Conservation (phyloP, 2,329 filamentous ascomycete species). For the Fusarium euwallaceae region DNA sequence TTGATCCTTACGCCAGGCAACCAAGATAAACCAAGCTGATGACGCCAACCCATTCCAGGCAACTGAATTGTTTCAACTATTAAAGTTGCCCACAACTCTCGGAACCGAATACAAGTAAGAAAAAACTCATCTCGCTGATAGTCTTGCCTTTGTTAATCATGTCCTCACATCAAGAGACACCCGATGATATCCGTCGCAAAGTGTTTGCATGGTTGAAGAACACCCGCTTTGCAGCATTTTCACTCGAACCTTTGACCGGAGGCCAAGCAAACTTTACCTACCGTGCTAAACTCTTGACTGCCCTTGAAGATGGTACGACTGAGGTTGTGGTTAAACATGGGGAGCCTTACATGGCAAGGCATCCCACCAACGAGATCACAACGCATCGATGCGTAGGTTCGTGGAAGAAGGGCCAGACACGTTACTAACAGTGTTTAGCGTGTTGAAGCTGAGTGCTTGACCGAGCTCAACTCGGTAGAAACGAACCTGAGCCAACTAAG, state of each 20-base stretch:
- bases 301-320: not conserved
- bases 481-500: accelerated
- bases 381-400: conserved; percentile 3
- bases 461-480: not conserved
- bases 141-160: not conserved
- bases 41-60: not conserved
- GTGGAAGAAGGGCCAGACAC: not conserved
- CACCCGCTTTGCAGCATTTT: not conserved
- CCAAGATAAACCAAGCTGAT: not conserved
- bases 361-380: not conserved
- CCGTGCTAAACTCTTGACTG: not conserved
- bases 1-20: not conserved
- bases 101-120: not conserved
- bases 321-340: conserved; percentile 11
- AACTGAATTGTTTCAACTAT: not conserved
- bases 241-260: not conserved
- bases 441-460: not conserved
- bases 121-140: not conserved
- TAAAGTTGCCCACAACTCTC: not conserved
- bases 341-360: conserved; percentile 9
- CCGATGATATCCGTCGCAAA: not conserved
- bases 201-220: not conserved
- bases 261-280: conserved; percentile 10
- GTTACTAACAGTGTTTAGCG: not conserved
- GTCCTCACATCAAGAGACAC: not conserved